These are phyloP conservation scores for Claviceps capensis DNA, from an alignment of 2,329 filamentous ascomycete species.

Conservation along the genomic window DNA sequence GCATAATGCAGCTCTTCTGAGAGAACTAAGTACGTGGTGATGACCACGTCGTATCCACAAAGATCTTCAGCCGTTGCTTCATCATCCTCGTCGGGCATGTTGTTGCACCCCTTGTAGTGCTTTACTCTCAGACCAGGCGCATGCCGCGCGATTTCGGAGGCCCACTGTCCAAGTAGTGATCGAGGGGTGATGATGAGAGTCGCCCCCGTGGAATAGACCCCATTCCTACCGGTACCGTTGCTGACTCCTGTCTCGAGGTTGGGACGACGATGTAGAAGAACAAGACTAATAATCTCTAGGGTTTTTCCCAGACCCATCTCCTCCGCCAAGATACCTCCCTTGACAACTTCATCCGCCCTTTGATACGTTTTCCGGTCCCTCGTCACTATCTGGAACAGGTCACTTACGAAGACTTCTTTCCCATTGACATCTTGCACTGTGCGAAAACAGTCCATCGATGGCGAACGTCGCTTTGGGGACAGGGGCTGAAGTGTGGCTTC, in stretches of 20 bases:
- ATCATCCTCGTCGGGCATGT: conserved; percentile 20
- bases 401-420: conserved; percentile 40
- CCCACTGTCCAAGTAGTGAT: conserved; percentile 46
- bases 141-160: conserved; percentile 43
- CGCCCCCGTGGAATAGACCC: conserved; percentile 35
- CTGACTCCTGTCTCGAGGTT: background rate
- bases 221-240: conserved; percentile 22
- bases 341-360: conserved; percentile 26
- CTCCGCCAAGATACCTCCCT: conserved; percentile 57
- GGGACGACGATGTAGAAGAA: conserved; percentile 41
- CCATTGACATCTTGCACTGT: conserved; percentile 20
- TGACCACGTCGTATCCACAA: conserved; percentile 40
- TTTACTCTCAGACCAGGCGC: conserved; percentile 43
- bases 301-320: conserved; percentile 81
- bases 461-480: background rate
- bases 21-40: conserved; percentile 59
- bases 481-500: conserved; percentile 10
- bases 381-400: conserved; percentile 46
- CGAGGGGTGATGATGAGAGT: conserved; percentile 49
- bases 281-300: conserved; percentile 57
- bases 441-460: conserved; percentile 17
- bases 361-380: conserved; percentile 32
- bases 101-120: conserved; percentile 39
- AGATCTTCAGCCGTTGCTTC: conserved; percentile 29
- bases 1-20: conserved; percentile 70